Evolutionary conservation across 257 asterid species (phyloP).

Genomic region (Scutellaria galericulata): DNA sequence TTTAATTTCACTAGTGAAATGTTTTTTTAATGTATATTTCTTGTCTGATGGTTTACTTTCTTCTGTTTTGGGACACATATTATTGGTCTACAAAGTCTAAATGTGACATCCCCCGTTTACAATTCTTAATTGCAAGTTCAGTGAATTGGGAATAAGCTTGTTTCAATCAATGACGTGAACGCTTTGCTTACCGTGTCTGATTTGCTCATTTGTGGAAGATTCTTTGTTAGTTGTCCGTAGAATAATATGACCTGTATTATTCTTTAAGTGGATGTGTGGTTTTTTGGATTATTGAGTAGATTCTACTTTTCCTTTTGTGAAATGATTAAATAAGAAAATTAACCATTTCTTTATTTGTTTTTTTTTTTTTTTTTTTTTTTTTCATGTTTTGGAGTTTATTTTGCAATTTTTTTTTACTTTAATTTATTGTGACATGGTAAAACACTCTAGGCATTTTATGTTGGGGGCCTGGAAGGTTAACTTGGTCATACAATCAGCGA

Average conservation of each 20-base stretch:
- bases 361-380: background rate
- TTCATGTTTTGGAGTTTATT: conserved; percentile 1
- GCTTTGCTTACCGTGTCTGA: conserved; percentile 24
- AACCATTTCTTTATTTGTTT: conserved; percentile 1
- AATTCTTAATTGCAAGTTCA: conserved; percentile 16
- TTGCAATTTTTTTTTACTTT: background rate
- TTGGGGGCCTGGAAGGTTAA: background rate
- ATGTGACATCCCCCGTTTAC: conserved; percentile 13
- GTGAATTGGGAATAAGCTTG: conserved; percentile 24
- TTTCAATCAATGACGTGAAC: conserved; percentile 24
- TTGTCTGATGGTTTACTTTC: conserved; percentile 11
- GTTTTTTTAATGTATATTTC: background rate
- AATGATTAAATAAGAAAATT: conserved; percentile 5
- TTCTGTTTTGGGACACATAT: conserved; percentile 5
- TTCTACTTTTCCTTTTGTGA: conserved; percentile 30
- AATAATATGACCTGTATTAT: conserved; percentile 43
- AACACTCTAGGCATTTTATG: background rate
- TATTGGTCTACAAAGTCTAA: conserved; percentile 2
- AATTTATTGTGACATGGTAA: background rate
- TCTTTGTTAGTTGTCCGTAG: conserved; percentile 34
- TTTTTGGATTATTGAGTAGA: conserved; percentile 31
- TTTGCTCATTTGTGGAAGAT: conserved; percentile 35
- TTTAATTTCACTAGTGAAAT: background rate
- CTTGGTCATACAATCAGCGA: background rate
- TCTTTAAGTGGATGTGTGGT: conserved; percentile 27